A percentile compares a stretch with the other conserved stretches of the same genome.
These are phyloP conservation scores for Seiridium unicorne DNA, from an alignment of 2,329 filamentous ascomycete genomes.

Conservation along the genomic window DNA sequence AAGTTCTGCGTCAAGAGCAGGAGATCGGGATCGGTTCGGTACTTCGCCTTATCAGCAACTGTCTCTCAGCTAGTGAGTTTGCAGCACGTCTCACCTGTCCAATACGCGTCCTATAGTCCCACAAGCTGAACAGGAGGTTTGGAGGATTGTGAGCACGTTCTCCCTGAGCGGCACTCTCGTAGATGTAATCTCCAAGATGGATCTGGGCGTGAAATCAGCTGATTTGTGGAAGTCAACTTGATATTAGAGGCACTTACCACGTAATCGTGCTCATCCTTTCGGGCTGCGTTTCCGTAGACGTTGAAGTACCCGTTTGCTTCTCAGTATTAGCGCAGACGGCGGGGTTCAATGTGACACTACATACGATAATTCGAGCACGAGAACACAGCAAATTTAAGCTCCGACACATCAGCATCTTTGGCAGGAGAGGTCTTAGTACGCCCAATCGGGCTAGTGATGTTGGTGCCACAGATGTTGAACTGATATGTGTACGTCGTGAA, in stretches of 20 bases:
- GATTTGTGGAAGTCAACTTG: no score
- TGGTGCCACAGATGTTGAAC: conserved; percentile 29
- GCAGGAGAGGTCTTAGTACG: conserved; percentile 33
- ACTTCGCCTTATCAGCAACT: conserved; percentile 19
- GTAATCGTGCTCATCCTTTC: conserved; percentile 44
- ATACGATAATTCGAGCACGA: conserved; percentile 32
- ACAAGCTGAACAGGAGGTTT: conserved; percentile 30
- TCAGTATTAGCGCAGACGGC: background rate
- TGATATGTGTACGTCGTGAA: conserved; percentile 12
- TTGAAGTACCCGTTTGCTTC: conserved; percentile 46
- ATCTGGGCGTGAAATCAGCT: conserved; percentile 13
- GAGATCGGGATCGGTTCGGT: conserved; percentile 39
- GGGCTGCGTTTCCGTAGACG: conserved; percentile 40
- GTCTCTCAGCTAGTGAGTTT: background rate
- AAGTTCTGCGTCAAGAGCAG: conserved; percentile 38
- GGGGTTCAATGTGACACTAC: conserved; percentile 3
- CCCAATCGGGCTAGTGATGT: conserved; percentile 27
- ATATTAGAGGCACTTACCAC: conserved; percentile 31
- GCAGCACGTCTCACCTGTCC: conserved; percentile 23
- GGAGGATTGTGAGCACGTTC: conserved; percentile 24
- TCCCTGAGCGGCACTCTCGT: conserved; percentile 49
- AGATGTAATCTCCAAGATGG: conserved; percentile 56
- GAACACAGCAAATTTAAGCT: conserved; percentile 29
- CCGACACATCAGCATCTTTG: conserved; percentile 23
- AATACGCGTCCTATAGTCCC: conserved; percentile 42